phyloP scores from a whole-genome alignment of 768 basidiomycete species.

The Leucogyrophana mollusca region DNA sequence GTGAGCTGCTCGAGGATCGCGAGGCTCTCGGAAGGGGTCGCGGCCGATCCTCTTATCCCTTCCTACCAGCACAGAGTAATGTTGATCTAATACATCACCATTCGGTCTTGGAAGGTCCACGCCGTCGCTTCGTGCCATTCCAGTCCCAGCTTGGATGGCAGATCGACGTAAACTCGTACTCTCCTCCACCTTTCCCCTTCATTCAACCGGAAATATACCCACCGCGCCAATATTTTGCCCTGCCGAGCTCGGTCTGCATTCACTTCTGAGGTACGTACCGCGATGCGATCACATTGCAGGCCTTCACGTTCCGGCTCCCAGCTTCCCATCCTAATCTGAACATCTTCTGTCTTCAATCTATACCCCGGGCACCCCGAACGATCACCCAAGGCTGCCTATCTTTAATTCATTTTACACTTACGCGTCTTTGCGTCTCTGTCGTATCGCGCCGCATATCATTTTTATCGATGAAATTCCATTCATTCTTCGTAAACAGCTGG shows the following conservation, averaged over 20 bases:
- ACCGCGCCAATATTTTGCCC: too few relatives aligned
- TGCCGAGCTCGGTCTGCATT: too few relatives aligned
- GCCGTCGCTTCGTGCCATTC: slow-evolving; percentile 10
- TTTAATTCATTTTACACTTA: too few relatives aligned
- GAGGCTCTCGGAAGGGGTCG: slow-evolving; percentile 3
- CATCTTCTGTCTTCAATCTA: slow-evolving; percentile 9
- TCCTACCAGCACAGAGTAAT: slow-evolving; percentile 7
- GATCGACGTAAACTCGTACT: slow-evolving; percentile 23
- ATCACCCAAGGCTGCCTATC: slow-evolving; percentile 1
- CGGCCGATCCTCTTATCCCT: slow-evolving; percentile 7
- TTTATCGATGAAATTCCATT: slow-evolving; percentile 25
- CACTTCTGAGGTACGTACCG: slow-evolving; percentile 5
- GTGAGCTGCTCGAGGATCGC: not conserved
- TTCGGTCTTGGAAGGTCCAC: slow-evolving; percentile 8
- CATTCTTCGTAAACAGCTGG: slow-evolving; percentile 15
- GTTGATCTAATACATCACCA: slow-evolving; percentile 9
- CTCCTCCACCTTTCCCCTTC: slow-evolving; percentile 1
- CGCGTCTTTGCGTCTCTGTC: slow-evolving; percentile 1
- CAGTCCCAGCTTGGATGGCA: slow-evolving; percentile 9
- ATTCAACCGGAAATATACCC: too few relatives aligned
- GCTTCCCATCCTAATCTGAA: slow-evolving; percentile 8
- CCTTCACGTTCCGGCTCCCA: slow-evolving; percentile 5
- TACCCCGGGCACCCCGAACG: slow-evolving; percentile 25
- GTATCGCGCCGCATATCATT: slow-evolving; percentile 11
- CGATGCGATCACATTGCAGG: slow-evolving; percentile 9